Percentiles rank a stretch among this genome's conserved stretches.
Conservation (phyloP, 2,329 filamentous ascomycete genomes). For the Acarospora socialis region DNA sequence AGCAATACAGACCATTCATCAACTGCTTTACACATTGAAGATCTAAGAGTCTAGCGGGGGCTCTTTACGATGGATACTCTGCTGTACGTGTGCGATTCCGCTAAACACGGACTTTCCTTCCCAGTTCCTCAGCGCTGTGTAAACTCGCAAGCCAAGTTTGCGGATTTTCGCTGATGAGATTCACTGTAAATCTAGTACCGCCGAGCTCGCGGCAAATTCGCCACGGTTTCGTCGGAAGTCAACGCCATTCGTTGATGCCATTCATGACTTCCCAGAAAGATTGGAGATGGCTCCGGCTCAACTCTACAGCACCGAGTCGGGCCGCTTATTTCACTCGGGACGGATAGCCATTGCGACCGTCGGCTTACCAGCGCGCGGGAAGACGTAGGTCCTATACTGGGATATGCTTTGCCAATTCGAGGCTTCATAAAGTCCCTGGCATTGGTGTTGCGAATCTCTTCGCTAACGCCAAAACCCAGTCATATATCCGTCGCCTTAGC, state of each 20-base stretch:
- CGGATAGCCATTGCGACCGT: slow-evolving; percentile 96
- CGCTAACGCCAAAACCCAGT: slow-evolving; percentile 28
- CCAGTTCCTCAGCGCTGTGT: no score
- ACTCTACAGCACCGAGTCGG: slow-evolving; percentile 95
- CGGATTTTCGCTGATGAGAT: no score
- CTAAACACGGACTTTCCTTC: not conserved
- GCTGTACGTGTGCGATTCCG: slow-evolving; percentile 3
- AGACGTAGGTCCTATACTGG: slow-evolving; percentile 46
- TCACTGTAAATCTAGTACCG: no score
- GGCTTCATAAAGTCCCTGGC: no score
- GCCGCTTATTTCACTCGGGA: slow-evolving; percentile 89
- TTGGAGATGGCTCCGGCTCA: slow-evolving; percentile 82
- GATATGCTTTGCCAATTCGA: not conserved
- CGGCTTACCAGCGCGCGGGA: slow-evolving; percentile 83
- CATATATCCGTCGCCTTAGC: slow-evolving; percentile 94
- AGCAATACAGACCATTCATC: no score
- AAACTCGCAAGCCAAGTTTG: no score
- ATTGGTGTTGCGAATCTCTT: slow-evolving; percentile 6
- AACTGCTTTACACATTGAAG: no score
- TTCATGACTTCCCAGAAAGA: slow-evolving; percentile 81
- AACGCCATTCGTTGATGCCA: slow-evolving; percentile 92
- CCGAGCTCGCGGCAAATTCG: slow-evolving; percentile 81
- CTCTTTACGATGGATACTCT: slow-evolving; percentile 4
- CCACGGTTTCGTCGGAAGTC: slow-evolving; percentile 82
- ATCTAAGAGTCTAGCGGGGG: no score